Conservation (phyloP, 139 green algal species). For the Chlorella vulgaris region DNA sequence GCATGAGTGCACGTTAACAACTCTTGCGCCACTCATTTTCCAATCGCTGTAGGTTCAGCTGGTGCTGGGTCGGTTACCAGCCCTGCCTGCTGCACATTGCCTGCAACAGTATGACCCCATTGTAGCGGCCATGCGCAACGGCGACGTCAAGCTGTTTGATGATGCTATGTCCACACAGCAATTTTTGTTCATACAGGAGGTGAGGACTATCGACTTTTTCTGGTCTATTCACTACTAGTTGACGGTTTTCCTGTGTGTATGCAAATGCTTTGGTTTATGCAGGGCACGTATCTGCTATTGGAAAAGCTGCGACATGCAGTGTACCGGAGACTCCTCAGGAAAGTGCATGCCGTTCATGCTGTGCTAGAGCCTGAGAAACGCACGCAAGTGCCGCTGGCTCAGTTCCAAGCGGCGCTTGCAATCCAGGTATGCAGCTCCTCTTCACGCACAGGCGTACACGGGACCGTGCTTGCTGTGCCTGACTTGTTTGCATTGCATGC, state of each 20-base stretch:
- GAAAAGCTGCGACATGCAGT: conserved; percentile 78
- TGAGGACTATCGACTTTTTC: not conserved
- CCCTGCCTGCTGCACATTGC: conserved; percentile 55
- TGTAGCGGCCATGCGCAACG: conserved; percentile 55
- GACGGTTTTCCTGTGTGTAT: no score
- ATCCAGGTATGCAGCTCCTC: conserved; percentile 1
- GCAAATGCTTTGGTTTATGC: not conserved
- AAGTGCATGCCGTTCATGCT: conserved; percentile 58
- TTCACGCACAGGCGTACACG: not conserved
- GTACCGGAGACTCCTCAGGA: conserved; percentile 66
- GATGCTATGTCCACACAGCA: conserved; percentile 53
- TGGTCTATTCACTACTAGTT: no score
- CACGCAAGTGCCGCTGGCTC: conserved; percentile 55
- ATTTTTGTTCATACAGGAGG: conserved; percentile 60
- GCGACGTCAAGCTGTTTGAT: conserved; percentile 64
- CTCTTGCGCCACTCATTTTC: no score
- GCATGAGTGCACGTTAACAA: no score
- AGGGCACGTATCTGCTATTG: conserved; percentile 78
- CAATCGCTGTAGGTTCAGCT: conserved; percentile 52
- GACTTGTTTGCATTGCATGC: conserved; percentile 74
- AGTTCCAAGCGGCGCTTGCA: conserved; percentile 53
- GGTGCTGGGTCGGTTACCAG: conserved; percentile 63
- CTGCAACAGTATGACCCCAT: conserved; percentile 64
- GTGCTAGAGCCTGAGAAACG: conserved; percentile 64
- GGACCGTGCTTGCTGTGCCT: not conserved